phyloP scores from a whole-genome alignment of 805 yeast genomes.

The Candida nanaspora region DNA sequence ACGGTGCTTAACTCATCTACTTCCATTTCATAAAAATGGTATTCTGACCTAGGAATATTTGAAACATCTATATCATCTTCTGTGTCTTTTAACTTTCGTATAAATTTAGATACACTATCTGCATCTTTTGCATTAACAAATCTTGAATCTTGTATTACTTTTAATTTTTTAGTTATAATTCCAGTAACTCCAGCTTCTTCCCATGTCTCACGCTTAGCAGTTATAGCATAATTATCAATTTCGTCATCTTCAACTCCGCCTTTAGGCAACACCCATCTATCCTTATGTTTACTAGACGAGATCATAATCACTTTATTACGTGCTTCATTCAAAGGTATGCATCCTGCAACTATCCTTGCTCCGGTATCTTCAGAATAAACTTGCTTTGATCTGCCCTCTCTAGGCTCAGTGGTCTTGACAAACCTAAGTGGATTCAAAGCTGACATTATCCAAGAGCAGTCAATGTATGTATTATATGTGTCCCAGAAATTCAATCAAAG shows the following conservation, averaged over 20 bases:
- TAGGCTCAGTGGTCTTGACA: conserved; percentile 26
- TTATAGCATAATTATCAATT: conserved; percentile 29
- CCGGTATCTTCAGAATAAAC: conserved; percentile 54
- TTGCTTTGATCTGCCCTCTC: conserved; percentile 56
- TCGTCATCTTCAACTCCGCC: conserved; percentile 94
- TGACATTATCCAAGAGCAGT: neutral
- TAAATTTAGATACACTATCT: conserved; percentile 3
- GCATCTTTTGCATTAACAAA: conserved; percentile 16
- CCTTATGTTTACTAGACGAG: conserved; percentile 60
- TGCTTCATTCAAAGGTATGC: conserved; percentile 59
- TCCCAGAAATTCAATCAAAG: too few species aligned
- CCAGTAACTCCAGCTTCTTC: conserved; percentile 95
- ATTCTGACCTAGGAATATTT: conserved; percentile 66
- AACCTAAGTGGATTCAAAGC: conserved; percentile 9
- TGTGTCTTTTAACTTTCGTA: conserved; percentile 6
- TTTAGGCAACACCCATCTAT: conserved; percentile 86
- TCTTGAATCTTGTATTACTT: conserved; percentile 53
- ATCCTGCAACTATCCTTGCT: conserved; percentile 90
- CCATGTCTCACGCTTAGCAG: conserved; percentile 92
- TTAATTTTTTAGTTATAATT: conserved; percentile 44
- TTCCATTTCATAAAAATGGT: conserved; percentile 76
- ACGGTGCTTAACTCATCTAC: conserved; percentile 44
- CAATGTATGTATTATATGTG: too few species aligned
- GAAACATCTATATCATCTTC: conserved; percentile 19
- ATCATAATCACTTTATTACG: conserved; percentile 68